These are phyloP conservation scores for Abelmoschus esculentus DNA, from an alignment of 345 rosid genomes.

Conservation along the genomic window DNA sequence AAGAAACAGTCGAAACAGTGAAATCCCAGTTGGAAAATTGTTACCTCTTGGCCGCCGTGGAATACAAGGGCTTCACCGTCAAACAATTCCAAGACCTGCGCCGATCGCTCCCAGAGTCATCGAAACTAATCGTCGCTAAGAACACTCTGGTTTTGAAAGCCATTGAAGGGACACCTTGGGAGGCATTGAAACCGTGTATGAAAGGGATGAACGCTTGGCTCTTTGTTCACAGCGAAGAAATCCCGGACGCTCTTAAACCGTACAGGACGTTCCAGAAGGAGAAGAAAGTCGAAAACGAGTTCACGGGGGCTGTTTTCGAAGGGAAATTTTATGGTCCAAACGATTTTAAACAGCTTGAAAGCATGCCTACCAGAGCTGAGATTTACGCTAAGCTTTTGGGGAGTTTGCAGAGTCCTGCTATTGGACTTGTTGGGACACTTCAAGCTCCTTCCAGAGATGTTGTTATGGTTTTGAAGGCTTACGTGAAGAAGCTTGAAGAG, in stretches of 20 bases:
- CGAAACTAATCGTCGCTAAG: constrained; percentile 74
- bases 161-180: constrained; percentile 81
- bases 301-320: constrained; percentile 83
- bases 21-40: constrained; percentile 74
- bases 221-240: constrained; percentile 83
- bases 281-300: constrained; percentile 67
- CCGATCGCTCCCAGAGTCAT: constrained; percentile 52
- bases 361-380: constrained; percentile 77
- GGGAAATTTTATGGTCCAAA: constrained; percentile 82
- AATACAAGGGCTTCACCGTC: constrained; percentile 72
- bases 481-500: constrained; percentile 83
- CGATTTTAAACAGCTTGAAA: constrained; percentile 61
- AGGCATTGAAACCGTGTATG: constrained; percentile 85
- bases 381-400: constrained; percentile 77
- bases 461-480: constrained; percentile 72
- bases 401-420: constrained; percentile 66
- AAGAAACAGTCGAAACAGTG: constrained; percentile 68
- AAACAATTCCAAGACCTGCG: constrained; percentile 83
- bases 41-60: constrained; percentile 69
- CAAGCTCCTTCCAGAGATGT: constrained; percentile 90
- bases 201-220: constrained; percentile 95
- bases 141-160: constrained; percentile 85
- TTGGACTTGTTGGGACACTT: constrained; percentile 65
- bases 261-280: constrained; percentile 73
- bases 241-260: constrained; percentile 76